Conservation (phyloP, 164 flowering plant genomes). For the Dillenia turbinata region DNA sequence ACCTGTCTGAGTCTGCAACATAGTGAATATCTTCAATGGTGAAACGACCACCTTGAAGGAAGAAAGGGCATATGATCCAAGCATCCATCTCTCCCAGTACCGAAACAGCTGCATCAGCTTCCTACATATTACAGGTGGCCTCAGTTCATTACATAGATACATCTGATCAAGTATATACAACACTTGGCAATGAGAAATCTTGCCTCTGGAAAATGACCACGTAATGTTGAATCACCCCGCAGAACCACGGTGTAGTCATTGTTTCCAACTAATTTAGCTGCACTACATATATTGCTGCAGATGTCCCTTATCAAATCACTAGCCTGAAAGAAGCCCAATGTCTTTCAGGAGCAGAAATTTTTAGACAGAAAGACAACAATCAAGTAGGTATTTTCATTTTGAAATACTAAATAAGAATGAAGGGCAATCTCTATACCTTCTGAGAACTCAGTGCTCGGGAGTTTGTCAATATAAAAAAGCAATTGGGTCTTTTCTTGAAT, state of each 20-base stretch:
- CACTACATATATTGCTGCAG: conserved; percentile 61
- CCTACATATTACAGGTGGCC: conserved; percentile 35
- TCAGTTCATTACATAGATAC: background rate
- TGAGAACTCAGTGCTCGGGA: conserved; percentile 83
- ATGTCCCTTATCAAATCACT: conserved; percentile 63
- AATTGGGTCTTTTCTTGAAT: conserved; percentile 62
- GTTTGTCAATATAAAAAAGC: conserved; percentile 97
- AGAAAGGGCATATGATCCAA: conserved; percentile 98
- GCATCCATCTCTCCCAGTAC: conserved; percentile 94
- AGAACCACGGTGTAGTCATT: conserved; percentile 79
- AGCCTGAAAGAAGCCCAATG: conserved; percentile 51
- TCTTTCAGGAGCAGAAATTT: conserved; percentile 5
- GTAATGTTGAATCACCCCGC: conserved; percentile 96
- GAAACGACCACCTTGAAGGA: conserved; percentile 97
- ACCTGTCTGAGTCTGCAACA: conserved; percentile 88
- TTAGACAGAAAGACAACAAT: conserved; percentile 4
- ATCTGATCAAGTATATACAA: conserved; percentile 1
- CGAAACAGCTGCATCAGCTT: conserved; percentile 93
- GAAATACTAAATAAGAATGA: no score
- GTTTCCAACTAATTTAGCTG: conserved; percentile 55
- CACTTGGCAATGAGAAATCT: conserved; percentile 16
- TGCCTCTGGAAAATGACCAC: conserved; percentile 99
- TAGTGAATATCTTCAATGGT: conserved; percentile 87
- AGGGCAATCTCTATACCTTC: conserved; percentile 42
- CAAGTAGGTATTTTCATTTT: no score